Evolutionary conservation across 768 basidiomycete species (phyloP).

Genomic region (Collybiopsis confluens): DNA sequence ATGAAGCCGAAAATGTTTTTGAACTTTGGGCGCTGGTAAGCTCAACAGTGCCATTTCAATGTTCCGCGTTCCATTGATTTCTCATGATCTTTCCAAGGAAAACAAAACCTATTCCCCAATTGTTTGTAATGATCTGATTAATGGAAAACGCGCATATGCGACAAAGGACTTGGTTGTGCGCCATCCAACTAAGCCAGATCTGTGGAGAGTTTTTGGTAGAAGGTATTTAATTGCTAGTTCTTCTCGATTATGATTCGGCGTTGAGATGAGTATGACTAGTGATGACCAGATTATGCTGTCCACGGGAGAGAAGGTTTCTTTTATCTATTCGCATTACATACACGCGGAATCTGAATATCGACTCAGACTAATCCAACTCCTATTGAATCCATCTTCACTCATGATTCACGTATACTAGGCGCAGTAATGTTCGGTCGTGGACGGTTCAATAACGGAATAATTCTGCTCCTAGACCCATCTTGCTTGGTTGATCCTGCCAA

Average conservation of each 20-base stretch:
- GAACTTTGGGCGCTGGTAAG: no score
- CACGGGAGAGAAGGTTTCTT: constrained; percentile 37
- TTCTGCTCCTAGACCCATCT: constrained; percentile 25
- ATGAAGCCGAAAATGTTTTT: no score
- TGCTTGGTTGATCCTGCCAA: constrained; percentile 23
- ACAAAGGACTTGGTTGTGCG: constrained; percentile 28
- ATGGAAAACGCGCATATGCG: constrained; percentile 22
- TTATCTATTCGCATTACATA: no score
- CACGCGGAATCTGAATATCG: no score
- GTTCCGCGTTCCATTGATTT: no score
- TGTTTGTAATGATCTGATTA: constrained; percentile 21
- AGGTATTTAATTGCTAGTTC: no score
- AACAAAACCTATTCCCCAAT: constrained; percentile 13
- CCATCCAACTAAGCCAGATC: constrained; percentile 27
- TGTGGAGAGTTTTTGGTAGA: constrained; percentile 26
- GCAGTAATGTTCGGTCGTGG: constrained; percentile 34
- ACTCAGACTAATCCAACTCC: no score
- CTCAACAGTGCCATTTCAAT: no score
- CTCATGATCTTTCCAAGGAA: constrained; percentile 12
- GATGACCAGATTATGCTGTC: constrained; percentile 39
- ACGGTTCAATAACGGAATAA: constrained; percentile 28
- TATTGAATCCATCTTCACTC: constrained; percentile 28
- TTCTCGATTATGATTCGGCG: no score
- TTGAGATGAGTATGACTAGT: no score
- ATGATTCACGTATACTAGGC: constrained; percentile 22